These are phyloP conservation scores for Fistulinella cinereoalba DNA, from an alignment of 1,284 basidiomycete genomes.

Conservation along the genomic window DNA sequence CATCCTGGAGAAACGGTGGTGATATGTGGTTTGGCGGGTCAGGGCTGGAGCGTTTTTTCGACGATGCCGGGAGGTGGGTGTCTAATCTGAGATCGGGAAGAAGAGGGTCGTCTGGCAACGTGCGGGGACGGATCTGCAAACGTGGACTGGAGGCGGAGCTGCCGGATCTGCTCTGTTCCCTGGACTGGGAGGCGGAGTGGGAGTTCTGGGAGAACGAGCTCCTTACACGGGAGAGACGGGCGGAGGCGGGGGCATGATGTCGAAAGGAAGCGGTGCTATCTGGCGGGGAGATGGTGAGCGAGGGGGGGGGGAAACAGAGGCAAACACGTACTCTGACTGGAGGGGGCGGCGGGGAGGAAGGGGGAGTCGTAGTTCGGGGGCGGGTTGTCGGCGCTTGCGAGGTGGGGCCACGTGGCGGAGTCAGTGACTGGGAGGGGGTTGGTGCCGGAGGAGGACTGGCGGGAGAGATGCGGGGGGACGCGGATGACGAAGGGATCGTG, in stretches of 20 bases:
- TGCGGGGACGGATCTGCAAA: slow-evolving; percentile 34
- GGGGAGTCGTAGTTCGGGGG: slow-evolving; percentile 47
- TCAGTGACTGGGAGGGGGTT: slow-evolving; percentile 31
- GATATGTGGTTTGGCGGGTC: slow-evolving; percentile 17
- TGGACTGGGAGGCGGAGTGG: slow-evolving; percentile 38
- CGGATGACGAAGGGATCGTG: slow-evolving; percentile 49
- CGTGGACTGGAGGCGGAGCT: slow-evolving; percentile 45
- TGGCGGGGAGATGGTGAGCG: slow-evolving; percentile 12
- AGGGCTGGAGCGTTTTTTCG: slow-evolving; percentile 16
- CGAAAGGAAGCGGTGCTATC: slow-evolving; percentile 28
- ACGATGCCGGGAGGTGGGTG: slow-evolving; percentile 13
- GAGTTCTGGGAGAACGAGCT: slow-evolving; percentile 33
- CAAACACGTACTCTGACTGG: slow-evolving; percentile 49
- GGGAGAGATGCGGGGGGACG: slow-evolving; percentile 30
- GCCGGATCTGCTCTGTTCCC: slow-evolving; percentile 40
- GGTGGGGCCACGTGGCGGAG: slow-evolving; percentile 19
- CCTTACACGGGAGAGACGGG: slow-evolving; percentile 34
- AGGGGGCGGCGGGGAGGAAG: slow-evolving; percentile 23
- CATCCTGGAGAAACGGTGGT: slow-evolving; percentile 14
- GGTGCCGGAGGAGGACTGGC: slow-evolving; percentile 27
- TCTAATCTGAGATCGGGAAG: slow-evolving; percentile 27
- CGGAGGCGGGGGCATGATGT: slow-evolving; percentile 27
- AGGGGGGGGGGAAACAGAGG: slow-evolving; percentile 10
- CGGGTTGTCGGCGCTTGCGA: slow-evolving; percentile 28
- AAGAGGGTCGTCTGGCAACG: slow-evolving; percentile 26